Evolutionary conservation across 2,329 filamentous ascomycete genomes (phyloP), one percentile per base, ranked within the genome.

Genomic region (Allantophomopsis cytisporea): DNA sequence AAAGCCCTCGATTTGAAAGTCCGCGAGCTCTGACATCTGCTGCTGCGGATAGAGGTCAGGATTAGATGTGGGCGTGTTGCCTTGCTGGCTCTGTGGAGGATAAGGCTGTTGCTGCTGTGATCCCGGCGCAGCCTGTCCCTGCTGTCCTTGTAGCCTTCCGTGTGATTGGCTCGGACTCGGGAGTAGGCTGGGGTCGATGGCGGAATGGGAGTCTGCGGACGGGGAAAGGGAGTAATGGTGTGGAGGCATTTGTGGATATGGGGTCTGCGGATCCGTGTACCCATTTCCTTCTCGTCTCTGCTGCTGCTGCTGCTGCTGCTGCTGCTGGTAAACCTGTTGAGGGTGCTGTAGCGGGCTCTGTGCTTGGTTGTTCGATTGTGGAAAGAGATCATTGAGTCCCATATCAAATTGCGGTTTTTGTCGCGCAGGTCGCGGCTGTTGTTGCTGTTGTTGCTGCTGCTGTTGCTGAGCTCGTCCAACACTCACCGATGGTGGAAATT

Each of bases 371-470:
- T 17, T 17, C 11, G 21, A 15, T 31, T 38, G 18, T 16, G 35
- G 20, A 15, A 54, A 47, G n/a, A 56, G 49, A 32, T 54, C 51
- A 33, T 54, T 52, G 21, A 55, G 45, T 14, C 47, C 53, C 52
- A 54, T 55, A 28, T 56, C 54, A 32, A 56, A 55, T 35, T 49
- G 47, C 8, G 49, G 48, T 44, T 53, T 53, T 20, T 51, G 50
- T 33, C 51, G 39, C 13, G 41, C 41, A 23, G 31, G 39, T 13
- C 41, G 38, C 7, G 38, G 13, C 43, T 40, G 31, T 14, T 41
- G 44, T 38, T 48, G 47, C 28, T 45, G 41, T 14, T 43, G 23
- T 14, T 43, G n/a, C 28, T 41, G 37, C 42, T 47, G 35, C 28
- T 44, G 12, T 21, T 39, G 37, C 31, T 46, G 42, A 18, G 14